Conservation (phyloP, 371 early-diverging fungal genomes). For the Zychaea mexicana region DNA sequence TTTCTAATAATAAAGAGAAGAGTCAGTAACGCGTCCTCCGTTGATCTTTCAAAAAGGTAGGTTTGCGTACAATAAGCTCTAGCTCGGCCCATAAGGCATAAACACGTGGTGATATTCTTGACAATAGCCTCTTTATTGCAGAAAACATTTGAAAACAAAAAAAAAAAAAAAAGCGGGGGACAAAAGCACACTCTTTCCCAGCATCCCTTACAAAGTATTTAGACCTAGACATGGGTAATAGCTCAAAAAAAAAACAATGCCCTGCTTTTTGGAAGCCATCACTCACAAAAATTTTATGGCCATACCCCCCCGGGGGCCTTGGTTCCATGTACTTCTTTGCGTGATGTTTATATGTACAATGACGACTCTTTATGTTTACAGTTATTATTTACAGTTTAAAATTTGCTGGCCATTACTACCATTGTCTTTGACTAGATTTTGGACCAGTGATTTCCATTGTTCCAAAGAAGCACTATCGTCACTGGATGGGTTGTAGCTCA, state of each 20-base stretch:
- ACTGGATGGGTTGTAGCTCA: slow-evolving; percentile 24
- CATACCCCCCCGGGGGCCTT: no score
- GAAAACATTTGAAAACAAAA: no score
- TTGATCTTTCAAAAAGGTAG: neutral
- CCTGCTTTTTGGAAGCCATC: neutral
- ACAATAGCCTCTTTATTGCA: neutral
- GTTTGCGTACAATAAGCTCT: slow-evolving; percentile 1
- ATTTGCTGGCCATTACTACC: no score
- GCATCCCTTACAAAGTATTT: neutral
- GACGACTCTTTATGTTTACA: no score
- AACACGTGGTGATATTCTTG: slow-evolving; percentile 6
- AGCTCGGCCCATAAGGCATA: slow-evolving; percentile 9
- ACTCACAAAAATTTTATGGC: no score
- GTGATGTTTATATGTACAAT: no score
- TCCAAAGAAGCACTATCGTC: slow-evolving; percentile 4
- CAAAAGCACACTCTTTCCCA: neutral
- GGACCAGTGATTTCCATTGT: slow-evolving; percentile 15
- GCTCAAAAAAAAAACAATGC: neutral
- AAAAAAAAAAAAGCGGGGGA: neutral
- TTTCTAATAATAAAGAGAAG: neutral
- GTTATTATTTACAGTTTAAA: slow-evolving; percentile 5
- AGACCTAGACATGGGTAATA: neutral
- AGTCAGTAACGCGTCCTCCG: neutral
- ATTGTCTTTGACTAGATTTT: neutral
- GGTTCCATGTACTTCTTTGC: no score